phyloP scores from a whole-genome alignment of 371 early-diverging fungal genomes.

The Thermomucor indicae-seudaticae region DNA sequence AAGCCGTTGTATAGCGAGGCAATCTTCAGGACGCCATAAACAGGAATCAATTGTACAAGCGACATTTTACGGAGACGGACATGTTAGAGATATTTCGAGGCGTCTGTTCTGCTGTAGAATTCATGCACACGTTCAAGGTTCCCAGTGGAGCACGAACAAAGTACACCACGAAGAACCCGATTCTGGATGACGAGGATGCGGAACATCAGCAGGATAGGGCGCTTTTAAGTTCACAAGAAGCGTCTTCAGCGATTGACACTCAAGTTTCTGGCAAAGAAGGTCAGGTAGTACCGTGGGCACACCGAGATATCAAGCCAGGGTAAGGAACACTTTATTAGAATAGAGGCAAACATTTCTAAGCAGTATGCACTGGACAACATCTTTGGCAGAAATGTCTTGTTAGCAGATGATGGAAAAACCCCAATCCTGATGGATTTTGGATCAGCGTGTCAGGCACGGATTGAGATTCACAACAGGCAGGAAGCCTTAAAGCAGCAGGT shows the following conservation, averaged over 20 bases:
- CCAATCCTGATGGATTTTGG: constrained; percentile 82
- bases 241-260: constrained; percentile 23
- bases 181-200: constrained; percentile 9
- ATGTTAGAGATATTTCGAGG: constrained; percentile 28
- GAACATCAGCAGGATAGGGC: constrained; percentile 14
- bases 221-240: constrained; percentile 54
- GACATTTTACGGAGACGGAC: constrained; percentile 46
- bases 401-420: constrained; percentile 62
- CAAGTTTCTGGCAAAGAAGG: constrained; percentile 20
- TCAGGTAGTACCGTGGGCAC: constrained; percentile 58
- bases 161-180: constrained; percentile 9
- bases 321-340: constrained; percentile 24
- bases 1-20: constrained; percentile 35
- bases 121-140: constrained; percentile 13
- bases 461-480: constrained; percentile 53
- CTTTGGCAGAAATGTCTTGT: constrained; percentile 46
- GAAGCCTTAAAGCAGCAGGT: constrained; percentile 65
- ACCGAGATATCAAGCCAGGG: constrained; percentile 82
- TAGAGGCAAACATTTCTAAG: neutral
- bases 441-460: constrained; percentile 57
- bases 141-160: constrained; percentile 5
- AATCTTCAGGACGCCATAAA: constrained; percentile 60
- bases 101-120: constrained; percentile 14
- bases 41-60: constrained; percentile 37
- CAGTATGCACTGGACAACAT: neutral